Conservation (phyloP, 805 yeast genomes). For the Ogataea philodendri region DNA sequence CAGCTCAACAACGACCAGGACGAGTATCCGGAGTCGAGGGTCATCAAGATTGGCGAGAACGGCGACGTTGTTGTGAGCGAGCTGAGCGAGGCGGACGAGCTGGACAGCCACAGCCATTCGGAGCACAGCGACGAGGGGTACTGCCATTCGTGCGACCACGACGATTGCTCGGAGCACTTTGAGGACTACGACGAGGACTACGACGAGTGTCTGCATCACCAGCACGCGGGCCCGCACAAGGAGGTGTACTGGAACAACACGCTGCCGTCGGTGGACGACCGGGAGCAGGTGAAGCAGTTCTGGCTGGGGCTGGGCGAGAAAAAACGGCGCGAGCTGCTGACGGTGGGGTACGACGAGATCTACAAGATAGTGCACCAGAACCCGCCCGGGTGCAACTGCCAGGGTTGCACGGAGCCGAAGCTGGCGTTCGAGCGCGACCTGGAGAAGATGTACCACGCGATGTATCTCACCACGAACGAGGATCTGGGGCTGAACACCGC, state of each 20-base stretch:
- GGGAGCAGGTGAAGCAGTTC: conserved; percentile 48
- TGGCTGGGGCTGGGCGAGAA: conserved; percentile 68
- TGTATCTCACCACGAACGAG: conserved; percentile 25
- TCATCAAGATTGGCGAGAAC: conserved; percentile 62
- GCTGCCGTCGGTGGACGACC: conserved; percentile 34
- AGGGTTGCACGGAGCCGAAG: conserved; percentile 74
- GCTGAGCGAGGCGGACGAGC: conserved; percentile 26
- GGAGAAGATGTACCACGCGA: conserved; percentile 62
- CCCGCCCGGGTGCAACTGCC: conserved; percentile 64
- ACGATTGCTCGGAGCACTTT: conserved; percentile 17
- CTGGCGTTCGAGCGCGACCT: conserved; percentile 72
- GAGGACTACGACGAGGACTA: conserved; percentile 17
- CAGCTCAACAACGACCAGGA: conserved; percentile 53
- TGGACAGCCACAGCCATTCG: conserved; percentile 10
- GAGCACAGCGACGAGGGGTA: conserved; percentile 19
- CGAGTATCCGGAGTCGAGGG: conserved; percentile 71
- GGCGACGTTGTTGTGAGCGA: conserved; percentile 77
- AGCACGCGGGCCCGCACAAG: conserved; percentile 12
- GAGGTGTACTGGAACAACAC: conserved; percentile 9
- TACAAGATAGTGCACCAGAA: conserved; percentile 61
- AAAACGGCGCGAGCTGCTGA: conserved; percentile 58
- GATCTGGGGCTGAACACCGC: conserved; percentile 28
- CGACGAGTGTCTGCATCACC: conserved; percentile 19
- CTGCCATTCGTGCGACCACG: conserved; percentile 20
- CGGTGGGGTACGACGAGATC: conserved; percentile 67